These are phyloP conservation scores for Quercus tomentella DNA, from an alignment of 331 rosid species.

Conservation along the genomic window DNA sequence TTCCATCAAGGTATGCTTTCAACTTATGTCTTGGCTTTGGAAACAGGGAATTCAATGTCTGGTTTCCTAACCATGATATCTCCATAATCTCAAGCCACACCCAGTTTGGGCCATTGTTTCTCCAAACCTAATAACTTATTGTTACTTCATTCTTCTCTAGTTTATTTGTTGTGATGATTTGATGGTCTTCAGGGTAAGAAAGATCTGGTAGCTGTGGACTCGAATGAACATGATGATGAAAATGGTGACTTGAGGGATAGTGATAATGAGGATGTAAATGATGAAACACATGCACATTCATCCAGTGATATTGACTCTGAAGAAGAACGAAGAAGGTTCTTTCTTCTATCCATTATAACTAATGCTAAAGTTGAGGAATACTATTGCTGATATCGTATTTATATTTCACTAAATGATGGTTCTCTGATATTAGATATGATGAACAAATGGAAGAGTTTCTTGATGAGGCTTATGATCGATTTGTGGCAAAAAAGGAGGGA, in stretches of 20 bases:
- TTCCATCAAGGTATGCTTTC: slow-evolving; percentile 71
- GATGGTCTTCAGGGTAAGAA: slow-evolving; percentile 67
- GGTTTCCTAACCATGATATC: not conserved
- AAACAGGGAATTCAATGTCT: not conserved
- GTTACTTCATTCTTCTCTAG: not conserved
- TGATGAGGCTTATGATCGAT: slow-evolving; percentile 81
- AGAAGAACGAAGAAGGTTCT: slow-evolving; percentile 80
- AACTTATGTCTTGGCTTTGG: not conserved
- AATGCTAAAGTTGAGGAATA: not conserved
- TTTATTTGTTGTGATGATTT: slow-evolving; percentile 8
- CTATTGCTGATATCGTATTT: not conserved
- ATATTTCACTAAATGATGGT: not conserved
- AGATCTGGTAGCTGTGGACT: slow-evolving; percentile 65
- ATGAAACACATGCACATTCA: slow-evolving; percentile 36
- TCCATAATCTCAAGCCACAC: not conserved
- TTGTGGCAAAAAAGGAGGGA: slow-evolving; percentile 73
- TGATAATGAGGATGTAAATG: slow-evolving; percentile 41
- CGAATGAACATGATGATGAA: slow-evolving; percentile 63
- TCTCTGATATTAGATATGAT: slow-evolving; percentile 54
- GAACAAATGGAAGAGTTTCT: slow-evolving; percentile 72
- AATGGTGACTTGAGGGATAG: slow-evolving; percentile 42
- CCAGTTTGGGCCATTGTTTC: not conserved
- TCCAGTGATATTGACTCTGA: slow-evolving; percentile 80
- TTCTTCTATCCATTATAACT: slow-evolving; percentile 3
- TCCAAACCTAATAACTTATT: not conserved